These are phyloP conservation scores for Taphrina wiesneri DNA, from an alignment of 1,139 yeast species.

Conservation along the genomic window DNA sequence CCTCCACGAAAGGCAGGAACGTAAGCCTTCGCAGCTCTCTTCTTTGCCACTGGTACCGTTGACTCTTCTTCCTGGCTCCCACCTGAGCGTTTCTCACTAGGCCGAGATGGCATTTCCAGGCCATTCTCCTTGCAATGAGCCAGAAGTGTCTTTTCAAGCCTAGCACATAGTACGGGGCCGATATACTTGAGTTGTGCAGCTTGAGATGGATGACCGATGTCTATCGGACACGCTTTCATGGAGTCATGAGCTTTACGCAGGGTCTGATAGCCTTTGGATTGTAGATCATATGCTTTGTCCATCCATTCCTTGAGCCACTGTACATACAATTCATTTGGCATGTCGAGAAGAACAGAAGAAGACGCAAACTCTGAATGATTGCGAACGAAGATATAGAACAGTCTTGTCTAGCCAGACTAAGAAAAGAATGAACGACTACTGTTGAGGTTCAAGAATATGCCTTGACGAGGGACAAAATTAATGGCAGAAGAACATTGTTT, in stretches of 20 bases:
- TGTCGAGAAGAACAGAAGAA: neutral
- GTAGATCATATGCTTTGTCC: conserved; percentile 35
- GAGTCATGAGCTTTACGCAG: conserved; percentile 50
- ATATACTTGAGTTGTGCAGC: conserved; percentile 56
- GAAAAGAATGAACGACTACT: neutral
- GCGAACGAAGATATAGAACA: neutral
- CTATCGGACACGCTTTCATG: conserved; percentile 50
- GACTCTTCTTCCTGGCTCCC: neutral
- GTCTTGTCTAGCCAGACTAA: neutral
- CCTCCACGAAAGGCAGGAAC: conserved; percentile 81
- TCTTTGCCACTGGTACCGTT: conserved; percentile 12
- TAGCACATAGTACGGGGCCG: conserved; percentile 62
- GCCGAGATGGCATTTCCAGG: conserved; percentile 48
- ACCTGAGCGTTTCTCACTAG: neutral
- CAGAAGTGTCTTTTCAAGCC: conserved; percentile 50
- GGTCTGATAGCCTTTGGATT: conserved; percentile 35
- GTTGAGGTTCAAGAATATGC: too few species aligned
- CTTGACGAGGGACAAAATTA: too few species aligned
- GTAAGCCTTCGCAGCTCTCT: conserved; percentile 51
- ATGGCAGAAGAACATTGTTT: too few species aligned
- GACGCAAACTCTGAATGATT: neutral
- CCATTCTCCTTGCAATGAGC: conserved; percentile 54
- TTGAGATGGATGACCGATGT: conserved; percentile 55
- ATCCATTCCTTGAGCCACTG: conserved; percentile 38
- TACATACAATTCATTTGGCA: conserved; percentile 34